Conservation (phyloP, 2,329 filamentous ascomycete species). For the Nemania bipapillata region DNA sequence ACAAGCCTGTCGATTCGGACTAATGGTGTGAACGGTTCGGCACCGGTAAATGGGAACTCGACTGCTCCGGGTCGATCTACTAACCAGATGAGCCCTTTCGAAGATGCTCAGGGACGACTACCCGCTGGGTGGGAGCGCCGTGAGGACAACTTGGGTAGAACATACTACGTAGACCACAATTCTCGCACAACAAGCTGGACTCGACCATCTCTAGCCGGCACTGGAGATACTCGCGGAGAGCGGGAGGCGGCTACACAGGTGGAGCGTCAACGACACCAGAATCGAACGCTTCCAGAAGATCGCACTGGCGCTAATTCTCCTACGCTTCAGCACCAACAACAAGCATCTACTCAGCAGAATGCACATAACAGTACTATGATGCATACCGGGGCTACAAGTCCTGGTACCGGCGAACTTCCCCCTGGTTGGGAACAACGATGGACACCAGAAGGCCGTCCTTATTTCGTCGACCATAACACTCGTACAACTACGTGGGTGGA, state of each 20-base stretch:
- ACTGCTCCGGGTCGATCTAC: slow-evolving; percentile 56
- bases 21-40: slow-evolving; percentile 58
- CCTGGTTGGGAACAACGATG: slow-evolving; percentile 96
- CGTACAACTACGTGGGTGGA: slow-evolving; percentile 99
- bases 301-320: slow-evolving; percentile 93
- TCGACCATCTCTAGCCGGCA: slow-evolving; percentile 81
- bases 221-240: slow-evolving; percentile 77
- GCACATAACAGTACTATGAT: slow-evolving; percentile 78
- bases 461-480: slow-evolving; percentile 99
- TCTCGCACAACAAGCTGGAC: slow-evolving; percentile 97
- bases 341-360: slow-evolving; percentile 53
- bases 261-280: slow-evolving; percentile 92
- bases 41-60: slow-evolving; percentile 54
- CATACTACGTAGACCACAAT: slow-evolving; percentile 98
- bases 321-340: slow-evolving; percentile 70
- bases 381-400: slow-evolving; percentile 93
- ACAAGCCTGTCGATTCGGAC: slow-evolving; percentile 59
- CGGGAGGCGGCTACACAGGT: slow-evolving; percentile 92
- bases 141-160: slow-evolving; percentile 92
- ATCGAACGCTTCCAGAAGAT: slow-evolving; percentile 94
- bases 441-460: slow-evolving; percentile 92
- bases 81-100: slow-evolving; percentile 85
- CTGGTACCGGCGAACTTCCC: slow-evolving; percentile 92
- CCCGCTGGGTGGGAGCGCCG: slow-evolving; percentile 95
- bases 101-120: slow-evolving; percentile 92